A percentile compares a stretch with the other conserved stretches of the same genome.
Conservation (phyloP, 1,284 basidiomycete genomes). For the Rhodofomes roseus region DNA sequence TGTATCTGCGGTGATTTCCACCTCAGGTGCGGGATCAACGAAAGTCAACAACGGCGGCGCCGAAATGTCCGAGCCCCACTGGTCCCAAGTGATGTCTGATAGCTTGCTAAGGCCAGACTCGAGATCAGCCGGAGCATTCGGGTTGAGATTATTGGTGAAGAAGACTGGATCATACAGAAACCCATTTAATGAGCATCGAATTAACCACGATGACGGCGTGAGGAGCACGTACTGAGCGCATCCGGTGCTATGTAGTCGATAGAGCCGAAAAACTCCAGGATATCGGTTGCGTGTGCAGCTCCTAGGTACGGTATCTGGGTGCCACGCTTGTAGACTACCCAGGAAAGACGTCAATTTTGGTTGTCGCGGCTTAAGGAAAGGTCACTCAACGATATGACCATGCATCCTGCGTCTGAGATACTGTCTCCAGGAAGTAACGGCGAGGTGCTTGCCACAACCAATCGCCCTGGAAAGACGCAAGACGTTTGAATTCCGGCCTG, state of each 20-base stretch:
- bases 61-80: conserved; percentile 6
- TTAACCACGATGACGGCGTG: too few relatives aligned
- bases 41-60: conserved; percentile 42
- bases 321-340: conserved; percentile 7
- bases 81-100: conserved; percentile 7
- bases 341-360: background rate
- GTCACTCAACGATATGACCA: conserved; percentile 4
- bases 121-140: conserved; percentile 3
- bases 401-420: conserved; percentile 6
- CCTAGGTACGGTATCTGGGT: conserved; percentile 4
- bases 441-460: conserved; percentile 8
- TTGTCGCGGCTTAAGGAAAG: background rate
- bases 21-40: conserved; percentile 28
- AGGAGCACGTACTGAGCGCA: conserved; percentile 7
- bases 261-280: conserved; percentile 3
- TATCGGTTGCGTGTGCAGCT: conserved; percentile 1
- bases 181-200: conserved; percentile 9
- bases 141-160: conserved; percentile 5
- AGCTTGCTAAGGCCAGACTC: background rate
- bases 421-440: background rate
- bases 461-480: conserved; percentile 10
- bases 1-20: conserved; percentile 8
- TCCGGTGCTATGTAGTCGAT: conserved; percentile 4
- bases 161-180: background rate
- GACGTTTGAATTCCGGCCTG: conserved; percentile 7